Conservation (phyloP, 2,329 filamentous ascomycete species). For the Hypoxylon sp. region DNA sequence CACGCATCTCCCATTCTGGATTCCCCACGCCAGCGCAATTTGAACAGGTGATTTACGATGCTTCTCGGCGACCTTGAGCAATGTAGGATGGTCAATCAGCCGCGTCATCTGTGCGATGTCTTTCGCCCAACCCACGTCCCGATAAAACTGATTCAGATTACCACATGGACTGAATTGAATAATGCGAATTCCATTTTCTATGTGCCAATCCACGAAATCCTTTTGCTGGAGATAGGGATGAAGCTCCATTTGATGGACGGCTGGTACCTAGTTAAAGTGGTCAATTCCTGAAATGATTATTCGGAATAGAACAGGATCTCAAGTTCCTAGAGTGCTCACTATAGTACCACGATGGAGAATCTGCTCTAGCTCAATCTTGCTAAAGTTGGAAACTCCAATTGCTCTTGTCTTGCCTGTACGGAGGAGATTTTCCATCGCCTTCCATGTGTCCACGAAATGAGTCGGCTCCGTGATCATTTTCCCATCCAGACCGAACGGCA, state of each 20-base stretch:
- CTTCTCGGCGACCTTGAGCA: not conserved
- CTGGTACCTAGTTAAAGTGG: constrained; percentile 54
- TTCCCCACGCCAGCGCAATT: constrained; percentile 56
- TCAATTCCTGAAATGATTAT: not conserved
- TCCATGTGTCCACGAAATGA: constrained; percentile 53
- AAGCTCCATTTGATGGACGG: constrained; percentile 51
- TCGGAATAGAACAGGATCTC: not conserved
- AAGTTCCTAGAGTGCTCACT: not conserved
- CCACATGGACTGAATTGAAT: constrained; percentile 56
- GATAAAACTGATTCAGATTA: constrained; percentile 56
- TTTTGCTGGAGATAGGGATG: constrained; percentile 50
- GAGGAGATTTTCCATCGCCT: constrained; percentile 52
- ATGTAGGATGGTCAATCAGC: constrained; percentile 44
- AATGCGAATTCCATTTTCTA: constrained; percentile 27
- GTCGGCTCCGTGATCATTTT: constrained; percentile 46
- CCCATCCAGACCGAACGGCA: constrained; percentile 42
- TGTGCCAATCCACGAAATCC: constrained; percentile 47
- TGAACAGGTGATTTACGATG: constrained; percentile 48
- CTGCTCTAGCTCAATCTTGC: constrained; percentile 63
- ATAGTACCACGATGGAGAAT: not conserved
- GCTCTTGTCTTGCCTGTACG: constrained; percentile 50
- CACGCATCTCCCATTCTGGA: constrained; percentile 54
- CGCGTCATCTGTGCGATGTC: constrained; percentile 51
- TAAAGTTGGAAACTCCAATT: constrained; percentile 72
- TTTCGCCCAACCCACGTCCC: constrained; percentile 52